Base-by-base conservation (phyloP, 140 eudicot species). In the Artemisia princeps region DNA sequence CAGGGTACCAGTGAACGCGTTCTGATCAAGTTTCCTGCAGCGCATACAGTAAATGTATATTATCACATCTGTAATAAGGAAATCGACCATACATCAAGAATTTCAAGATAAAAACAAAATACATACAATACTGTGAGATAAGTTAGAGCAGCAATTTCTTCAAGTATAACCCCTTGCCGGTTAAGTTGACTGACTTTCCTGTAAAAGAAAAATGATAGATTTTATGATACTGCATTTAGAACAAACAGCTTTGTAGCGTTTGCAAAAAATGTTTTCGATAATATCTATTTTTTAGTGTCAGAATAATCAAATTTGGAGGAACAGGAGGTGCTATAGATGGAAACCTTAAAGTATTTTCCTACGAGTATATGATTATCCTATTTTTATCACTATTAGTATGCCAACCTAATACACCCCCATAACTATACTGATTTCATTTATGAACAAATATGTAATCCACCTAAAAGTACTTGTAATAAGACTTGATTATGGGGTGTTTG, bases 21-120 rank as follows among this genome's bases (percentile, higher is more conserved):
- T 79, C 65, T 79, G 77, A 67, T 79, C 84, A 61, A 79, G 67
- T 72, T 74, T 74, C 70, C 80, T 75, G 77, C 69, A 79, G 51
- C 0, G 14, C n/a, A 46, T 46, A 46, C 10, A 46, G 51, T 46
- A 10, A 46, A 46, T 46, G 51, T 4, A 30, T 30, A 30, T 30
- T 4, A 30, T 30, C 40, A 30, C 40, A 30, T 30, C 8, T 30
- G 40, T 30, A 1, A 37, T 37, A 37, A 37, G 44, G 10, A 37
- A 37, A 37, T 37, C 6, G 44, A 37, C 10, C 44, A 37, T 37
- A 37, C 0, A 54, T 40, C 49, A 19, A 33, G 1, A 51, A 11
- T 20, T 51, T 33, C 11, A 2, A 37, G 51, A 42, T 69, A 64
- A 72, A 62, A 24, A 23, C 14, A 45, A 70, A 55, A 24, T 48